Evolutionary conservation across 768 basidiomycete species (phyloP), one percentile per base, ranked within the genome.

Genomic region (Leccinellum albellum): DNA sequence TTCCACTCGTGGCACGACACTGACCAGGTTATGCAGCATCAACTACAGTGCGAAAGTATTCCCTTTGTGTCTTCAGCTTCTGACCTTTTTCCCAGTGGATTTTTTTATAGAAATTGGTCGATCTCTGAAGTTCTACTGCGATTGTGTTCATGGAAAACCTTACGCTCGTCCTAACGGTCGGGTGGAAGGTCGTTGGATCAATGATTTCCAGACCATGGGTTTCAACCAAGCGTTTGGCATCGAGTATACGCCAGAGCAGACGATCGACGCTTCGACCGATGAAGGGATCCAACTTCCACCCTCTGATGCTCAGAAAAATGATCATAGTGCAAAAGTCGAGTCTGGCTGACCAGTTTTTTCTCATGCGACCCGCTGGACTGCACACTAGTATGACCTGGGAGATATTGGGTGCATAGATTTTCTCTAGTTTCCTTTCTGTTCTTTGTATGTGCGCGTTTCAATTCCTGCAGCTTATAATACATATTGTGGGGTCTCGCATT

Each of bases 91-190:
- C 15, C 28, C 53, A 87, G 85, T 74, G 58, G 90, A 93, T 66
- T 91, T 92, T 63, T 61, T 67, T 1, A 46, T 72, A 48, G 92
- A 94, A 70, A 91, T 92, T 17, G 65, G 66, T 33, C 69, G 74
- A 55, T 89, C 89, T 2, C 58, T 89, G 57, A 75, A 74, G 53
- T 92, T 82, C 75, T 91, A 85, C 73, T 61, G 80, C 53, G 73
- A 75, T 64, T 75, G 69, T 60, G 12, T 46, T 26, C 71, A 67
- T 3, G 71, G 78, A 55, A 71, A 71, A 44, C 69, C 72, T 42
- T n/a, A 64, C 42, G 57, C 67, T 48, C 64, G 51, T 24, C 55
- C 69, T 2, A 40, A 47, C 20, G 60, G 60, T 51, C 62, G 59
- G 24, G n/a, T 42, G 21, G 61, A 65, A 33, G 47, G 44, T 15